Percentiles rank a stretch among this genome's conserved stretches.
Conservation (phyloP, 306 rosid genomes). For the Delonix regia region DNA sequence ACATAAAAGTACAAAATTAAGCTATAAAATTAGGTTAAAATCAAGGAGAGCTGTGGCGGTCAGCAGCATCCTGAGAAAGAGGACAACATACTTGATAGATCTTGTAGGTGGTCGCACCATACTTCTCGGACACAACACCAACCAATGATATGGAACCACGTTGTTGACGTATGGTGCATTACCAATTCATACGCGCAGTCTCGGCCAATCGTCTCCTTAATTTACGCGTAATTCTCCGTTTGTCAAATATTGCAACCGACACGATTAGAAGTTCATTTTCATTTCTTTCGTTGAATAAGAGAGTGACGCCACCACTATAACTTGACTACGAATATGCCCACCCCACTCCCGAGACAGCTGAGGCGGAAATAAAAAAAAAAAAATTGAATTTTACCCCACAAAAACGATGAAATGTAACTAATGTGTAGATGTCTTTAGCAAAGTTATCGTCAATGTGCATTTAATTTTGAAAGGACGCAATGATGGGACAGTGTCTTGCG, state of each 20-base stretch:
- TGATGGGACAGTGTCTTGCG: not conserved
- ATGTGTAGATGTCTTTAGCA: not conserved
- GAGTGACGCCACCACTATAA: too few species aligned
- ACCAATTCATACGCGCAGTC: not conserved
- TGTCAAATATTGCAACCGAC: constrained; percentile 24
- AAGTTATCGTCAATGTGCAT: not conserved
- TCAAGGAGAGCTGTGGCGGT: not conserved
- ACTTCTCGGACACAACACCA: not conserved
- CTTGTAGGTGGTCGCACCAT: not conserved
- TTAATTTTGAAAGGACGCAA: not conserved
- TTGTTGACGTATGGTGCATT: not conserved
- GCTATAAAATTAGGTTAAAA: too few species aligned
- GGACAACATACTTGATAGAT: not conserved
- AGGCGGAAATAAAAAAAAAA: too few species aligned
- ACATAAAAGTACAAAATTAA: too few species aligned
- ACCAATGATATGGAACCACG: not conserved
- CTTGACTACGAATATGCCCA: too few species aligned
- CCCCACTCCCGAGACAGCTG: too few species aligned
- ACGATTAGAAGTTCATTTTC: too few species aligned
- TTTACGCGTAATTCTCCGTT: not conserved
- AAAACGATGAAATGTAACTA: not conserved
- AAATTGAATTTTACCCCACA: not conserved
- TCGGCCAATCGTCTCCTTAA: not conserved
- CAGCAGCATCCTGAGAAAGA: not conserved
- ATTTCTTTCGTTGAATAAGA: too few species aligned